phyloP scores from a whole-genome alignment of 768 basidiomycete genomes.

The Kwoniella pini region DNA sequence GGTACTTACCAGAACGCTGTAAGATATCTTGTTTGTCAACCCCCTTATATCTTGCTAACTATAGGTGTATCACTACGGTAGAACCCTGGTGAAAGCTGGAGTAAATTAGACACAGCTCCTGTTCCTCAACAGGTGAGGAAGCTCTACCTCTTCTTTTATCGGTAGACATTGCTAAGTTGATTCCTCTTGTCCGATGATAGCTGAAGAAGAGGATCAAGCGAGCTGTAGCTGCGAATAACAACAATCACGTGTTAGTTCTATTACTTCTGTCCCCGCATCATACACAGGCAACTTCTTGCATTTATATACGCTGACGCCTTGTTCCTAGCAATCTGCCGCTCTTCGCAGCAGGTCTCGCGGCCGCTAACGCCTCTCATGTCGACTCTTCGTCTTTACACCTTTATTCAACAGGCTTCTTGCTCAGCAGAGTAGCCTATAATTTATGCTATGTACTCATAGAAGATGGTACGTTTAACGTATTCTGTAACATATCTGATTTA shows the following conservation, averaged over 20 bases:
- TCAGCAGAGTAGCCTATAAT: constrained; percentile 29
- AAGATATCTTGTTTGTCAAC: too few species aligned
- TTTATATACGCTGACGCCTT: neutral
- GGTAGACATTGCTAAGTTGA: neutral
- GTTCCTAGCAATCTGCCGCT: constrained; percentile 27
- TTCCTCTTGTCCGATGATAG: constrained; percentile 1
- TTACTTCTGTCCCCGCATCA: neutral
- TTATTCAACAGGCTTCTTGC: constrained; percentile 23
- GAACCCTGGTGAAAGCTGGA: constrained; percentile 36
- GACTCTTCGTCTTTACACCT: constrained; percentile 22
- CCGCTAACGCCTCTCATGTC: constrained; percentile 36
- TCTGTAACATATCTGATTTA: too few species aligned
- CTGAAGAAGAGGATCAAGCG: constrained; percentile 19
- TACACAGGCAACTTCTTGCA: neutral
- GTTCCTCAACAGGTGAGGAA: constrained; percentile 9
- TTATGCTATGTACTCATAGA: constrained; percentile 36
- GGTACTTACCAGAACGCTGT: constrained; percentile 12
- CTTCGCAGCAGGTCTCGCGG: constrained; percentile 37
- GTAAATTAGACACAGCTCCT: constrained; percentile 13
- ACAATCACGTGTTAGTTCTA: constrained; percentile 26
- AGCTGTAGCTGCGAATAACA: constrained; percentile 35
- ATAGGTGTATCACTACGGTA: neutral
- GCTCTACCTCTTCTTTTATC: neutral
- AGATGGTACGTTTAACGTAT: constrained; percentile 22
- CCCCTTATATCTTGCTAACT: too few species aligned